A percentile compares a stretch with the other conserved stretches of the same genome.
Conservation (phyloP, 2,329 filamentous ascomycete species). For the Colletotrichum plurivorum region DNA sequence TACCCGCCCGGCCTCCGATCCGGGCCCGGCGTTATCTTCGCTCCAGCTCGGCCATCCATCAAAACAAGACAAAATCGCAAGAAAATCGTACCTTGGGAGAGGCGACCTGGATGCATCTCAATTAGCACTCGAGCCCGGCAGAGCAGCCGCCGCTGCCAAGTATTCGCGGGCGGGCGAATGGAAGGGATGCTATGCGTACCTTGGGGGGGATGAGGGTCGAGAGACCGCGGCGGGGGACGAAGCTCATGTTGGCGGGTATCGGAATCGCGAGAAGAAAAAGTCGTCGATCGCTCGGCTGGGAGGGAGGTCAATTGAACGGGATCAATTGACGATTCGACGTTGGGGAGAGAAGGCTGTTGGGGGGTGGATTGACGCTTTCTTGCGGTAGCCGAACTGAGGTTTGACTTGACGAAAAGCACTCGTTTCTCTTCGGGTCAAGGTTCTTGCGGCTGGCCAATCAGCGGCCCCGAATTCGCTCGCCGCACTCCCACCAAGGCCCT, state of each 20-base stretch:
- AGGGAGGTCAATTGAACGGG: conserved; percentile 38
- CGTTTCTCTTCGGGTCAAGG: conserved; percentile 57
- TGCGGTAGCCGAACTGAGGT: conserved; percentile 44
- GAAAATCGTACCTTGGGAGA: conserved; percentile 81
- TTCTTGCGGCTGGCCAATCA: conserved; percentile 62
- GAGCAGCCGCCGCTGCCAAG: neutral
- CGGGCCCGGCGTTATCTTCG: conserved; percentile 17
- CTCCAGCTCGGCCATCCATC: conserved; percentile 25
- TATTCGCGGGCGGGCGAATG: conserved; percentile 24
- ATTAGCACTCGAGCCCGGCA: conserved; percentile 26
- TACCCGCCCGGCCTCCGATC: conserved; percentile 23
- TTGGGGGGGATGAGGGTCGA: conserved; percentile 99
- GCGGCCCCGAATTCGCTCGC: conserved; percentile 42
- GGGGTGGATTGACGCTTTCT: conserved; percentile 29
- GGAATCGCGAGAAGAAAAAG: conserved; percentile 44
- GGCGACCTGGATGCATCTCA: conserved; percentile 72
- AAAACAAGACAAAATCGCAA: conserved; percentile 14
- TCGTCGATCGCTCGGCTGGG: conserved; percentile 43
- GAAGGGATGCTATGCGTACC: conserved; percentile 69
- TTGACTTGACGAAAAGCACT: conserved; percentile 63
- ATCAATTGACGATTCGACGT: conserved; percentile 34
- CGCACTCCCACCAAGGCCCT: conserved; percentile 38
- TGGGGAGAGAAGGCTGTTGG: conserved; percentile 32
- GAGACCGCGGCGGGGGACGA: conserved; percentile 89
- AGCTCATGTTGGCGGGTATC: conserved; percentile 83